phyloP scores from a whole-genome alignment of 805 yeast genomes.

The Yarrowia osloensis region DNA sequence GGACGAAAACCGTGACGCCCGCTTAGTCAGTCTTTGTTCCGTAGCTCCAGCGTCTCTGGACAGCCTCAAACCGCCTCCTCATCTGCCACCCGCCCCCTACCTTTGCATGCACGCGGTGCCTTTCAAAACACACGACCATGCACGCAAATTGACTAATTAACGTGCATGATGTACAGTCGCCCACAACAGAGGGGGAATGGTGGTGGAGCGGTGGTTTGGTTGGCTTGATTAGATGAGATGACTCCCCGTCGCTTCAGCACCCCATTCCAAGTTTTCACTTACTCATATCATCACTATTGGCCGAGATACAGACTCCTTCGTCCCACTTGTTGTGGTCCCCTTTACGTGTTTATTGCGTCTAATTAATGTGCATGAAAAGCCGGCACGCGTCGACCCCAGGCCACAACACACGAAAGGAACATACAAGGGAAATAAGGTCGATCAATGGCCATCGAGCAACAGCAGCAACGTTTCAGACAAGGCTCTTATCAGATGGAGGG shows the following conservation, averaged over 20 bases:
- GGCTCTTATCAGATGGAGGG: background rate
- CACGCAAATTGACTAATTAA: constrained; percentile 28
- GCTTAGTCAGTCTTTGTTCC: too few relatives aligned
- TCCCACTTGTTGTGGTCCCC: background rate
- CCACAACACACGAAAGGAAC: background rate
- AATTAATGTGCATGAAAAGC: constrained; percentile 20
- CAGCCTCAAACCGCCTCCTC: background rate
- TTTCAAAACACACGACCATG: constrained; percentile 26
- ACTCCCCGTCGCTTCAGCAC: background rate
- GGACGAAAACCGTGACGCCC: background rate
- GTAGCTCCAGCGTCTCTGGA: too few relatives aligned
- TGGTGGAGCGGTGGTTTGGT: background rate
- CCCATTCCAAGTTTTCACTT: background rate
- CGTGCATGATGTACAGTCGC: background rate
- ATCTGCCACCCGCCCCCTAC: background rate
- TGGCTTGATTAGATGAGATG: too few relatives aligned
- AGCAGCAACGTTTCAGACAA: background rate
- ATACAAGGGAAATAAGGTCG: background rate
- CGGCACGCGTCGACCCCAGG: constrained; percentile 10
- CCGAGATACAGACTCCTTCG: background rate
- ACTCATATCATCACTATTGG: background rate
- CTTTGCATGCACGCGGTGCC: background rate
- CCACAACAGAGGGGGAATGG: background rate
- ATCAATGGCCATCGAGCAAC: background rate
- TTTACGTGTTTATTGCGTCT: constrained; percentile 8